Conservation (phyloP, 2,329 filamentous ascomycete species). For the Ophiostoma australiae region DNA sequence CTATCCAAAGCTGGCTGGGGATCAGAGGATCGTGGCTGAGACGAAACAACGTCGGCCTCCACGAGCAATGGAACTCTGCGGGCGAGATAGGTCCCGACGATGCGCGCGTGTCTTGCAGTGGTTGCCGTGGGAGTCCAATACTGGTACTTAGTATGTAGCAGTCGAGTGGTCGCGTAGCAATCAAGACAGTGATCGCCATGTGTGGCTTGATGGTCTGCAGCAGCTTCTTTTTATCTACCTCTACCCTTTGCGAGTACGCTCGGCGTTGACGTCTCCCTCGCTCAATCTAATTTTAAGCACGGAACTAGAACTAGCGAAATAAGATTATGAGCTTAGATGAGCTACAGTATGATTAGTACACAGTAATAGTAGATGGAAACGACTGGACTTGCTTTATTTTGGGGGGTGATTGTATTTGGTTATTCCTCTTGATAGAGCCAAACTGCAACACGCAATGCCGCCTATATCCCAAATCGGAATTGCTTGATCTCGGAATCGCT, state of each 20-base stretch:
- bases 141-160: too few species aligned
- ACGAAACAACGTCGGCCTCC: background rate
- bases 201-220: background rate
- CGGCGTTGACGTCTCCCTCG: background rate
- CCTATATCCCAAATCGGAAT: too few species aligned
- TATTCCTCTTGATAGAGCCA: too few species aligned
- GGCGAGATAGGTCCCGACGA: too few species aligned
- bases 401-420: too few species aligned
- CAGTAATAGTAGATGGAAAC: too few species aligned
- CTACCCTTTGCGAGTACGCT: background rate
- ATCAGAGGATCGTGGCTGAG: background rate
- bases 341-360: background rate
- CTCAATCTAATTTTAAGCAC: background rate
- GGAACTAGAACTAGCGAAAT: conserved; percentile 5
- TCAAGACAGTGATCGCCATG: background rate
- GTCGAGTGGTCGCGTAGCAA: too few species aligned
- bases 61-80: conserved; percentile 6
- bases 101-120: too few species aligned
- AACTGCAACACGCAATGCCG: too few species aligned
- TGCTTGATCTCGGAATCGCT: too few species aligned
- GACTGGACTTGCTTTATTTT: too few species aligned
- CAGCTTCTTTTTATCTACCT: background rate
- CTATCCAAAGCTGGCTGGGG: background rate
- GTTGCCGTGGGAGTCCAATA: too few species aligned
- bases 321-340: background rate